A percentile compares a stretch with the other conserved stretches of the same genome.
Evolutionary conservation across 192 early-diverging fungal genomes (phyloP).

Genomic region (Entomortierella chlamydospora): DNA sequence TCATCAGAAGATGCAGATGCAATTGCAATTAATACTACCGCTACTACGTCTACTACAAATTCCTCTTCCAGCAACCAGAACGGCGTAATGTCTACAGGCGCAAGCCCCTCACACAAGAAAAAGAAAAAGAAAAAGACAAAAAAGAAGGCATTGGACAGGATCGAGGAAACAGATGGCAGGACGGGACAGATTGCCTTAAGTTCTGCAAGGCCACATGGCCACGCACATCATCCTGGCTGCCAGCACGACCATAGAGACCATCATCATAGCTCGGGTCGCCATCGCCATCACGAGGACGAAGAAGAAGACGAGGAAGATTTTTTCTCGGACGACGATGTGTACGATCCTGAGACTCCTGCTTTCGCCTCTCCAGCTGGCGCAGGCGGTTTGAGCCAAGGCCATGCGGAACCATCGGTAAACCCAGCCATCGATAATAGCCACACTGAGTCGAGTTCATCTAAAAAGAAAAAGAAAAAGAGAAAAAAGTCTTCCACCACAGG

Average conservation of each 20-base stretch:
- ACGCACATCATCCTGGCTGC: slow-evolving; percentile 31
- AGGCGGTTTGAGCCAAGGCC: slow-evolving; percentile 15
- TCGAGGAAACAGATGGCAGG: slow-evolving; percentile 29
- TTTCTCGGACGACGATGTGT: slow-evolving; percentile 59
- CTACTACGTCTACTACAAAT: too few species aligned
- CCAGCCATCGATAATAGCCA: neutral
- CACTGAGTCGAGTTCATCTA: slow-evolving; percentile 27
- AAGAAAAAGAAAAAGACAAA: slow-evolving; percentile 50
- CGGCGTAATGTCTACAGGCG: slow-evolving; percentile 1
- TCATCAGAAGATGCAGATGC: slow-evolving; percentile 8
- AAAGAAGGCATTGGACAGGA: slow-evolving; percentile 42
- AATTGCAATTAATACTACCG: neutral
- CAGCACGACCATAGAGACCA: slow-evolving; percentile 36
- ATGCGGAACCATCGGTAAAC: slow-evolving; percentile 7
- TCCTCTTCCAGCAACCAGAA: neutral
- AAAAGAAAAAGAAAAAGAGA: slow-evolving; percentile 66
- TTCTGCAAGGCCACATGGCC: neutral
- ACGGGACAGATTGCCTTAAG: slow-evolving; percentile 6
- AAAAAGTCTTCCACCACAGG: slow-evolving; percentile 53
- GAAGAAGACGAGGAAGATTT: slow-evolving; percentile 58
- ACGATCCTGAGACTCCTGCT: slow-evolving; percentile 58
- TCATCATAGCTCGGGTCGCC: slow-evolving; percentile 38
- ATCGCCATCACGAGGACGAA: slow-evolving; percentile 50
- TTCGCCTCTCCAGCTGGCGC: slow-evolving; percentile 24
- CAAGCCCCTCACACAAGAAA: slow-evolving; percentile 28